phyloP scores from a whole-genome alignment of 768 basidiomycete species.

The Lanmaoa rubissima region DNA sequence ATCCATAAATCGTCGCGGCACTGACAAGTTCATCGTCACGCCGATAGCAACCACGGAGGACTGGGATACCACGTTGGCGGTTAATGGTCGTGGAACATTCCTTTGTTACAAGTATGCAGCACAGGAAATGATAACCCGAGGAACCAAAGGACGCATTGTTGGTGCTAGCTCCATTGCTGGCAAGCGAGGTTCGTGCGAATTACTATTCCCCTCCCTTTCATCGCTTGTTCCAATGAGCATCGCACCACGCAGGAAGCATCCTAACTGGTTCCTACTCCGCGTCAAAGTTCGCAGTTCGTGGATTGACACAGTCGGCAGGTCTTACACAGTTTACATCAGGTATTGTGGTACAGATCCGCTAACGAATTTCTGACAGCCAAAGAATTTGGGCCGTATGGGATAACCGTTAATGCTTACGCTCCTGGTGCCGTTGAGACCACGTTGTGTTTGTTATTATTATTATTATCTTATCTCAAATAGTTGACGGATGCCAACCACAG shows the following conservation, averaged over 20 bases:
- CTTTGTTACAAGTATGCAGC: background rate
- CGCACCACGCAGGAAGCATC: background rate
- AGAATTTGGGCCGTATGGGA: background rate
- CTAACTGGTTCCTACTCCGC: background rate
- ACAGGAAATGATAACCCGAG: background rate
- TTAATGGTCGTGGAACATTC: background rate
- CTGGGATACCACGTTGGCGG: background rate
- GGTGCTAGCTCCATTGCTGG: background rate
- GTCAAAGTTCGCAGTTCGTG: background rate
- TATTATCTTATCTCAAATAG: background rate
- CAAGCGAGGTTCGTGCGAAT: background rate
- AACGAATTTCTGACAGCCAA: background rate
- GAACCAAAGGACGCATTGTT: background rate
- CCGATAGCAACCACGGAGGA: background rate
- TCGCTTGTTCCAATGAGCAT: background rate
- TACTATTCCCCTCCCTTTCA: too few species aligned
- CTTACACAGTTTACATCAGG: background rate
- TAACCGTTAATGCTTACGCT: background rate
- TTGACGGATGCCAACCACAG: background rate
- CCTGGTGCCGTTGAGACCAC: background rate
- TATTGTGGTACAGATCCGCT: background rate
- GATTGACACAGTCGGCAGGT: background rate
- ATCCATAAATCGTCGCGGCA: background rate
- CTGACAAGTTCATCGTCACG: background rate
- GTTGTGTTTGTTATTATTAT: background rate